Percentiles rank a stretch among this genome's conserved stretches.
Conservation (phyloP, 805 yeast genomes). For the Maudiozyma bulderi region DNA sequence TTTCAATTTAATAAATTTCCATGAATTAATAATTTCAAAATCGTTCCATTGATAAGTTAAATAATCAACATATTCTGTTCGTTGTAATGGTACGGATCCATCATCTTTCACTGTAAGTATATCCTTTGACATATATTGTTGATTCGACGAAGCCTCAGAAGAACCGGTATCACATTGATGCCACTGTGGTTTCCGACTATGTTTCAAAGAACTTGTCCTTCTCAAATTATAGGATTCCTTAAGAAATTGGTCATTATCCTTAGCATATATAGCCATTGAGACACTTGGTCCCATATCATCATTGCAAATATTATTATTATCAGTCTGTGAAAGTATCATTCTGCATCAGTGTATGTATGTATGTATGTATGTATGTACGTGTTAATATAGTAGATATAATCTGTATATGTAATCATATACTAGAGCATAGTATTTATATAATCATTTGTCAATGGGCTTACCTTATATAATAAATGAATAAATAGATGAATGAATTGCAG, state of each 20-base stretch:
- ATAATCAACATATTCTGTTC: constrained; percentile 58
- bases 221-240: constrained; percentile 61
- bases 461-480: background rate
- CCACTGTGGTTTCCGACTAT: background rate
- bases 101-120: background rate
- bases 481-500: no score
- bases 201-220: constrained; percentile 52
- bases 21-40: constrained; percentile 65
- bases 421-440: background rate
- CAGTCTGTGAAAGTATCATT: background rate
- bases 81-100: background rate
- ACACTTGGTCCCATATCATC: constrained; percentile 22
- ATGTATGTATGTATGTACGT: no score
- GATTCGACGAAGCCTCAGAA: background rate
- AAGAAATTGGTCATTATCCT: constrained; percentile 58
- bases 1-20: constrained; percentile 79
- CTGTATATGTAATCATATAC: background rate
- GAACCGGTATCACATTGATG: background rate
- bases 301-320: background rate
- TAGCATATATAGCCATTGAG: constrained; percentile 52
- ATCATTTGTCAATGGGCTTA: background rate
- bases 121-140: constrained; percentile 3
- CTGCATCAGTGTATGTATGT: background rate
- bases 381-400: background rate
- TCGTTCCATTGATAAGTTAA: constrained; percentile 90